phyloP scores from a whole-genome alignment of 257 asterid genomes.

The Handroanthus guayacan region DNA sequence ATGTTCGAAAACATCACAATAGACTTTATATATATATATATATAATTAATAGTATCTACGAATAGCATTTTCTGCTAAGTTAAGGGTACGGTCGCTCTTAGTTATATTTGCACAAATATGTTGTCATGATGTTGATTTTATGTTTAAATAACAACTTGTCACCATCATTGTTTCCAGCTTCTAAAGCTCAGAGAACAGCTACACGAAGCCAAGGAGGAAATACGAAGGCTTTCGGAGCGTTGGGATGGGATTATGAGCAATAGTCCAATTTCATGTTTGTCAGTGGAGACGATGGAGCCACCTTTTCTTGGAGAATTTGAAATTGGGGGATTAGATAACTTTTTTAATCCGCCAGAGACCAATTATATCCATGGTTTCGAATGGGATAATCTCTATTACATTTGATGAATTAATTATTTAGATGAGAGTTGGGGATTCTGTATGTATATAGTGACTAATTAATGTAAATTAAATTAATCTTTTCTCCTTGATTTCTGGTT shows the following conservation, averaged over 20 bases:
- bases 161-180: conserved; percentile 35
- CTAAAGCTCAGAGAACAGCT: conserved; percentile 64
- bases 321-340: conserved; percentile 52
- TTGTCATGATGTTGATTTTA: not conserved
- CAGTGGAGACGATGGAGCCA: conserved; percentile 40
- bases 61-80: too few species aligned
- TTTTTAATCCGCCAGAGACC: conserved; percentile 45
- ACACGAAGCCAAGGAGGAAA: conserved; percentile 58
- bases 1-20: too few species aligned
- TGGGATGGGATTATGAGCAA: conserved; percentile 54
- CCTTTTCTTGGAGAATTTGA: conserved; percentile 59
- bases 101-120: too few species aligned
- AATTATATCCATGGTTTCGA: conserved; percentile 35
- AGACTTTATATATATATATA: too few species aligned
- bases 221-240: conserved; percentile 49
- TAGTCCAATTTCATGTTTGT: conserved; percentile 57
- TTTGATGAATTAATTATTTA: not conserved
- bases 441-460: conserved; percentile 1
- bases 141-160: not conserved
- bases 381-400: conserved; percentile 50
- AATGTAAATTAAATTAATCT: conserved; percentile 20
- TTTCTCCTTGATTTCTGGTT: not conserved
- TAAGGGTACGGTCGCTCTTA: too few species aligned
- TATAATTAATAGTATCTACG: too few species aligned
- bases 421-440: not conserved